Evolutionary conservation across 164 flowering plant genomes (phyloP), one percentile per base, ranked within the genome.

Genomic region (Warburgia ugandensis): DNA sequence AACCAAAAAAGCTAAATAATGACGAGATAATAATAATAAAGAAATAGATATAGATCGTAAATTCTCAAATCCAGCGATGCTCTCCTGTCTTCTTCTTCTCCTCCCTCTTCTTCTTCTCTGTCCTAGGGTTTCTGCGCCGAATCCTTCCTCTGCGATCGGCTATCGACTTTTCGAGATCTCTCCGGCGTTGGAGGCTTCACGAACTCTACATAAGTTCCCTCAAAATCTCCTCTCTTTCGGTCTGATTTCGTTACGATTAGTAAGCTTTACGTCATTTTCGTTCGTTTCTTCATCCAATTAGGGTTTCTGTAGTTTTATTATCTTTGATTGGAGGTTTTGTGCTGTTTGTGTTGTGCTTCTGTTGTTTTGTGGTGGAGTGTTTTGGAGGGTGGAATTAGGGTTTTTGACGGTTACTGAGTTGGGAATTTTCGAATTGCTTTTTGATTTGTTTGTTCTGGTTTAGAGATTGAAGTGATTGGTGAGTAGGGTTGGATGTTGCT

Each of bases 71-170:
- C 49, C 33, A 45, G 49, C 49, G 26, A 26, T 27, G 28, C 49
- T 12, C 28, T 11, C 6, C 29, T 26, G 29, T 22, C 29, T 43
- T 43, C 30, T 45, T 45, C 49, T 45, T 45, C 41, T 20, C 22
- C 9, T 42, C n/a, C n/a, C n/a, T n/a, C n/a, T 40, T 40, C 19
- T 14, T 42, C 20, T 10, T 10, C 45, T 19, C 45, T 42, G 11
- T 48, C 36, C 51, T 48, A 48, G 51, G 51, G 51, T 48, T 30
- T 48, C 38, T 48, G 35, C 37, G 33, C 37, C n/a, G n/a, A 3
- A 42, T 12, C 16, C 9, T 30, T 12, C 14, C 23, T 48, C 37
- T 29, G 9, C 35, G 19, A 29, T 48, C 51, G 51, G 29, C 37
- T 35, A 48, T 48, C 14, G 14, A 12, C 51, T 20, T 48, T 16